phyloP scores from a whole-genome alignment of 2,329 filamentous ascomycete genomes.

The Trichothecium roseum region DNA sequence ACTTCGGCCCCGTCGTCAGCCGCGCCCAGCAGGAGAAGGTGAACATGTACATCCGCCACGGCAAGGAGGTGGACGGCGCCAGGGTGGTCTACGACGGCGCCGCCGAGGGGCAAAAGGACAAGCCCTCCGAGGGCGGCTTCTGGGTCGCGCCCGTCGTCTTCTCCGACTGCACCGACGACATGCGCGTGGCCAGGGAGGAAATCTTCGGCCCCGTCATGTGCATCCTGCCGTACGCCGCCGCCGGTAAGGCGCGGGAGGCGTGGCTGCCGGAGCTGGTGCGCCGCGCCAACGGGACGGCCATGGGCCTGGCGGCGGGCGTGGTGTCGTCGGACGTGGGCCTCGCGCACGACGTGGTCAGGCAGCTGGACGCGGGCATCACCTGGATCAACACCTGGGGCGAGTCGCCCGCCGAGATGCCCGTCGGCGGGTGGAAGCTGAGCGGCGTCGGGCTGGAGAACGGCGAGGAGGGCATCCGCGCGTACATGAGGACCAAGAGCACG shows the following conservation, averaged over 20 bases:
- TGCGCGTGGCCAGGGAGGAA: slow-evolving; percentile 72
- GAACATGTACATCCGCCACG: slow-evolving; percentile 63
- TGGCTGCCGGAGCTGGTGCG: slow-evolving; percentile 56
- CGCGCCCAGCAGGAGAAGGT: slow-evolving; percentile 69
- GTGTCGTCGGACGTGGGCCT: slow-evolving; percentile 66
- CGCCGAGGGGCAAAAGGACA: slow-evolving; percentile 38
- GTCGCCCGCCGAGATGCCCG: slow-evolving; percentile 81
- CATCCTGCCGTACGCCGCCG: slow-evolving; percentile 53
- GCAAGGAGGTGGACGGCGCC: slow-evolving; percentile 62
- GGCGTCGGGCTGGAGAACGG: slow-evolving; percentile 85
- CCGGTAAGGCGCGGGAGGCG: slow-evolving; percentile 15
- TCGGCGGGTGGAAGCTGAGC: slow-evolving; percentile 87
- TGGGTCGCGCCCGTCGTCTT: slow-evolving; percentile 82
- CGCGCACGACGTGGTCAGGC: slow-evolving; percentile 61
- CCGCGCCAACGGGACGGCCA: slow-evolving; percentile 65
- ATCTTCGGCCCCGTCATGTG: slow-evolving; percentile 86
- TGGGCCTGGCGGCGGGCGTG: slow-evolving; percentile 76
- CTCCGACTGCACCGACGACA: slow-evolving; percentile 72
- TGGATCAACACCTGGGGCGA: slow-evolving; percentile 96
- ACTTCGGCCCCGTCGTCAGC: slow-evolving; percentile 77
- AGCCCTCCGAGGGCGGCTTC: slow-evolving; percentile 53
- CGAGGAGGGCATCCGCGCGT: slow-evolving; percentile 65
- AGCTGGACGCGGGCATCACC: slow-evolving; percentile 74
- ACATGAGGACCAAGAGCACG: slow-evolving; percentile 81
- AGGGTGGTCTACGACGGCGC: slow-evolving; percentile 63